phyloP scores from a whole-genome alignment of 169 alveolate genomes.

The Cryptosporidium bovis region DNA sequence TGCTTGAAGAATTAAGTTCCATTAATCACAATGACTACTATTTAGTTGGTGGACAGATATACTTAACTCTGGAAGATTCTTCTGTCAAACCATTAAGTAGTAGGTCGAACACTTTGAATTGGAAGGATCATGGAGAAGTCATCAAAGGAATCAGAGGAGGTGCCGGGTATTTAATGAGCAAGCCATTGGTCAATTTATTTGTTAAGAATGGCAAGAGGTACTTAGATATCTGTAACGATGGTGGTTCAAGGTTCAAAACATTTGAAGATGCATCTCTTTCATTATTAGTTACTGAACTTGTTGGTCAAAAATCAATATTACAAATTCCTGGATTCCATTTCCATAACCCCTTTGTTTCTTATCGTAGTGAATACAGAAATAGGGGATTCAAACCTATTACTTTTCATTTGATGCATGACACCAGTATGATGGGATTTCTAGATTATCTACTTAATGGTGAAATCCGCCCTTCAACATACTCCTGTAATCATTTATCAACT shows the following conservation, averaged over 20 bases:
- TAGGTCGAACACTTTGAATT: slow-evolving; percentile 41
- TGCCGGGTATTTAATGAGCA: slow-evolving; percentile 69
- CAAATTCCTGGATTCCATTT: slow-evolving; percentile 71
- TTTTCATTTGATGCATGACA: slow-evolving; percentile 71
- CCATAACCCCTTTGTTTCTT: slow-evolving; percentile 59
- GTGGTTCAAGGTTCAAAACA: slow-evolving; percentile 62
- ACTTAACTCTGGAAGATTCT: slow-evolving; percentile 63
- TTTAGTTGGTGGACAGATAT: slow-evolving; percentile 67
- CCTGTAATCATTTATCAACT: slow-evolving; percentile 47
- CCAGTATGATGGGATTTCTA: slow-evolving; percentile 57
- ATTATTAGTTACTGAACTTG: slow-evolving; percentile 57
- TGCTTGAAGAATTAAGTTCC: slow-evolving; percentile 42
- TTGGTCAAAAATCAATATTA: slow-evolving; percentile 57
- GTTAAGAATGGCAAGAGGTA: slow-evolving; percentile 66
- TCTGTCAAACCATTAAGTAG: slow-evolving; percentile 4
- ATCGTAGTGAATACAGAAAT: slow-evolving; percentile 24
- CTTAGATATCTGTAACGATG: slow-evolving; percentile 56
- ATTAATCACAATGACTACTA: slow-evolving; percentile 14
- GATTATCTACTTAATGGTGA: slow-evolving; percentile 56
- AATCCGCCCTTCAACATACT: slow-evolving; percentile 41
- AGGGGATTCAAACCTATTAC: slow-evolving; percentile 70
- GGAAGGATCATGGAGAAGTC: slow-evolving; percentile 70
- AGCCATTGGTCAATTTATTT: slow-evolving; percentile 41
- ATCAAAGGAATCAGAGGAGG: slow-evolving; percentile 73
- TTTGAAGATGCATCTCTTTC: slow-evolving; percentile 63